These are phyloP conservation scores for Acanthamoeba sp. DNA, from an alignment of 208 protist genomes.

Conservation along the genomic window DNA sequence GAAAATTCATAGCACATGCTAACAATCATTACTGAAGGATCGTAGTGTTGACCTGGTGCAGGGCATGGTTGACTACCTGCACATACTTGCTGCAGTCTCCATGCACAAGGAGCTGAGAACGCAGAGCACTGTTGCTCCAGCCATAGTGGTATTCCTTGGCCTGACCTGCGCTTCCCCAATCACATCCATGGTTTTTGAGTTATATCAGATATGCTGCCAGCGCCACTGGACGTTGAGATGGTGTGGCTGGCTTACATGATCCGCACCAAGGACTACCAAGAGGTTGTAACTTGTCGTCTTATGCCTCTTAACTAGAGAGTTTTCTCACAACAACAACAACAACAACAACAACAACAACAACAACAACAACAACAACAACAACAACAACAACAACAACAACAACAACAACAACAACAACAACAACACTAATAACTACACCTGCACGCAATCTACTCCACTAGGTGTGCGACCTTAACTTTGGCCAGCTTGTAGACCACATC, in stretches of 20 bases:
- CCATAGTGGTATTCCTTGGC: too few species aligned
- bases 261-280: not conserved
- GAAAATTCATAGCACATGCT: too few species aligned
- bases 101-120: not conserved
- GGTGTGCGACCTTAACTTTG: not conserved
- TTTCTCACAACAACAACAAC: too few species aligned
- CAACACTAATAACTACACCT: too few species aligned
- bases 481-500: not conserved
- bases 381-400: too few species aligned
- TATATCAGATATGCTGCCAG: not conserved
- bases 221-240: not conserved
- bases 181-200: not conserved
- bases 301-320: not conserved
- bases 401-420: too few species aligned
- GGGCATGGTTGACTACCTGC: not conserved
- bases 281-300: not conserved
- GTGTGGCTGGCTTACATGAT: constrained; percentile 20
- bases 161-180: not conserved
- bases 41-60: not conserved
- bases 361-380: too few species aligned
- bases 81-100: not conserved
- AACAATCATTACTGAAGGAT: too few species aligned
- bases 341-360: too few species aligned
- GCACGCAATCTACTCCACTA: too few species aligned
- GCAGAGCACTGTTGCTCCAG: not conserved